phyloP scores from a whole-genome alignment of 495 filamentous ascomycete genomes.

The Daldinia vernicosa region DNA sequence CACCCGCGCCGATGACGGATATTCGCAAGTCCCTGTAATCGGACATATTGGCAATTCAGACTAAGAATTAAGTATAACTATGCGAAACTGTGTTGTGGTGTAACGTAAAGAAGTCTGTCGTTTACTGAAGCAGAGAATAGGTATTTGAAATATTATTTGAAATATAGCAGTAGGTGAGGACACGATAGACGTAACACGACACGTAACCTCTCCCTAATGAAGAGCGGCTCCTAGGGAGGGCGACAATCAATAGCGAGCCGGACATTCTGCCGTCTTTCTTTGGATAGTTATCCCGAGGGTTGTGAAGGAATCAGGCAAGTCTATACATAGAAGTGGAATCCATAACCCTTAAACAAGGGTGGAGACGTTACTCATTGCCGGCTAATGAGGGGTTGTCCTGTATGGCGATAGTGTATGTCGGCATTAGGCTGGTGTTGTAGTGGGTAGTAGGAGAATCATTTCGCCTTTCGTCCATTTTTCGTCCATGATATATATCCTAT shows the following conservation, averaged over 20 bases:
- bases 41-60: slow-evolving; percentile 44
- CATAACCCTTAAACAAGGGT: background rate
- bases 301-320: slow-evolving; percentile 23
- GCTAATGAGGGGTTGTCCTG: slow-evolving; percentile 46
- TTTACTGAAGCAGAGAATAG: slow-evolving; percentile 5
- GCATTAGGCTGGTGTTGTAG: slow-evolving; percentile 36
- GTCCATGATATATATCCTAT: background rate
- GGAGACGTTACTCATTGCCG: slow-evolving; percentile 42
- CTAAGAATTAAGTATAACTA: slow-evolving; percentile 10
- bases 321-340: slow-evolving; percentile 28
- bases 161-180: slow-evolving; percentile 17
- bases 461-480: slow-evolving; percentile 36
- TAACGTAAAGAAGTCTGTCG: slow-evolving; percentile 20
- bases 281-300: slow-evolving; percentile 33
- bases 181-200: slow-evolving; percentile 6
- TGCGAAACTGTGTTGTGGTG: slow-evolving; percentile 11
- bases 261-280: slow-evolving; percentile 30
- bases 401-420: slow-evolving; percentile 30
- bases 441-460: slow-evolving; percentile 42
- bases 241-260: slow-evolving; percentile 1
- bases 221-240: slow-evolving; percentile 6
- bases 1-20: slow-evolving; percentile 57
- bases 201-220: slow-evolving; percentile 17
- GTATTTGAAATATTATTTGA: slow-evolving; percentile 26
- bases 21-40: slow-evolving; percentile 54